phyloP scores from a whole-genome alignment of 345 rosid genomes.

The Brassica juncea region DNA sequence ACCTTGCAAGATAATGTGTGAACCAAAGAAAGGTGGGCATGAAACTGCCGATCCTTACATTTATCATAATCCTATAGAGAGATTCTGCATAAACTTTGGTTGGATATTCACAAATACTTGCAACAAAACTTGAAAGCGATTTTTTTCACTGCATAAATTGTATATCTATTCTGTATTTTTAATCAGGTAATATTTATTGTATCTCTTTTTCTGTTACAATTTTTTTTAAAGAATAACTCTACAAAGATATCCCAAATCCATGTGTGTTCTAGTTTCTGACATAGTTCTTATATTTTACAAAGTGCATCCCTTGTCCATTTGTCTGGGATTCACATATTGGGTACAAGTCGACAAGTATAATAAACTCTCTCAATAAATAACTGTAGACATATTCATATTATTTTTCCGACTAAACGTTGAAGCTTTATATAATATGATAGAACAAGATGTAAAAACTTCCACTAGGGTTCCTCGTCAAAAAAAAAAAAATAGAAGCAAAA shows the following conservation, averaged over 20 bases:
- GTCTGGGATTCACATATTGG: neutral
- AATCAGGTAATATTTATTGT: neutral
- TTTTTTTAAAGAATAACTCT: neutral
- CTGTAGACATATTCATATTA: too few species aligned
- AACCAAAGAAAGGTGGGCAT: neutral
- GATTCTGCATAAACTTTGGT: neutral
- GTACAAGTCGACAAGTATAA: neutral
- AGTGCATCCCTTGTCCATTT: neutral
- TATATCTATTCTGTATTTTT: neutral
- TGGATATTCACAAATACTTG: neutral
- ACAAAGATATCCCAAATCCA: neutral
- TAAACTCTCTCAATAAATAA: neutral
- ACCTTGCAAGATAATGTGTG: neutral
- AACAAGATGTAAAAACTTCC: too few species aligned
- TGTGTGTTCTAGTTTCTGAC: neutral
- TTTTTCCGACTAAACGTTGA: too few species aligned
- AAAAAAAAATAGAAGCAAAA: too few species aligned
- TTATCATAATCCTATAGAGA: neutral
- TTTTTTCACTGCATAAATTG: neutral
- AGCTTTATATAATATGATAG: too few species aligned
- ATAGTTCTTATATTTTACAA: neutral
- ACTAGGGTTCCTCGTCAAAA: too few species aligned
- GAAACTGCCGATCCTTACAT: neutral
- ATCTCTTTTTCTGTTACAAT: neutral
- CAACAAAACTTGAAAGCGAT: neutral